Base-by-base conservation (phyloP, 768 basidiomycete species). In the Hygrophorus russula region DNA sequence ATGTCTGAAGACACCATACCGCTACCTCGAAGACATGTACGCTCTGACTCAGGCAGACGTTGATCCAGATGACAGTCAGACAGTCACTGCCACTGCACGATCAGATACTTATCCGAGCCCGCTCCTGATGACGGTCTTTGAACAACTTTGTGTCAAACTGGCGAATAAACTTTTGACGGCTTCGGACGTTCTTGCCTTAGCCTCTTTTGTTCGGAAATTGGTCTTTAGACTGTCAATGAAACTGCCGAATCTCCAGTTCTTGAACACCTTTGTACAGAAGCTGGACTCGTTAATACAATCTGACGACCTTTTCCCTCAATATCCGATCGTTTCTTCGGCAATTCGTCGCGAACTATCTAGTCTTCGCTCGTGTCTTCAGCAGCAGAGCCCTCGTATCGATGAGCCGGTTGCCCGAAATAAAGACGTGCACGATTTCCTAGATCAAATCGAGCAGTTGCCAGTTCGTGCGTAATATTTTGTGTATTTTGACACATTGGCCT, bases 1-100 rank as follows among this genome's bases (percentile, higher is more conserved):
- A 13, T 91, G 82, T 51, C 56, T 82, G 49, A 89, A 84, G 59
- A 83, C 82, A 2, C 87, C 90, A 0, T 86, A 91, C 57, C 73
- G 77, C 20, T 97, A 94, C 55, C 69, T 94, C 42, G 92, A 96
- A 52, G 80, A 80, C 17, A 60, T 80, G 48, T 57, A 70, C 5
- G 53, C 59, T 0, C 55, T 77, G 15, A 51, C 47, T 41, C 54
- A 42, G 5, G 53, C 31, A 30, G 51, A 6, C 36, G 34, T 32
- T 15, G 46, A 45, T 15, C 36, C 15, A 11, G 36, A 14, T n/a
- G 24, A 24, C 24, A 13, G 42, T 1, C 49, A 42, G 7, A 13
- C 17, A 5, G 41, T 41, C 24, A 39, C 31, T 17, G 30, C 38
- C n/a, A 18, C 32, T 20, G 51, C 52, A 42, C 42, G 48, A n/a